Base-by-base conservation (phyloP, 441 rosid species). In the Populus hybrid region DNA sequence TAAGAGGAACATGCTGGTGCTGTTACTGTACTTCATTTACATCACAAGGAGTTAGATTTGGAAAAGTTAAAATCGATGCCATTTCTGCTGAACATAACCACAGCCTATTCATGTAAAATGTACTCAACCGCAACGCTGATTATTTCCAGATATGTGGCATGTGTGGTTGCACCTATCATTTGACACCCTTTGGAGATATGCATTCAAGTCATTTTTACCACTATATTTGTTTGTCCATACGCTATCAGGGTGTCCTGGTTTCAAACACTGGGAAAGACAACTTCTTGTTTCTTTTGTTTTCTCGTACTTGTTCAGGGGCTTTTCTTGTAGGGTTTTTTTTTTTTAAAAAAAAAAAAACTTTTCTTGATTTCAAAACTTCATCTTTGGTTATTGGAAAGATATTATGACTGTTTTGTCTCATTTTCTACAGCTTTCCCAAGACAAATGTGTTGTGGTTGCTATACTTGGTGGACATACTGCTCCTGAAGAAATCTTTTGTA, bases 391-490 rank as follows among this genome's bases (percentile, higher is more conserved):
- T 40, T 18, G 32, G 70, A 23, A 38, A 38, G 71, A 50, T 69
- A 12, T 21, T 36, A 40, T n/a, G 11, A 57, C 32, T 42, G 12
- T 18, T 72, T 30, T 63, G 75, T 73, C 77, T 50, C 64, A 70
- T 32, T 50, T 57, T 83, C 70, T 72, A 76, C 96, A 96, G 99
- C 82, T 94, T 92, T 61, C 90, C 99, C 19, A 90, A 83, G 83
- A 96, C 98, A 67, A 96, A 96, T 82, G 96, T 94, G 78, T 78
- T 96, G 19, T 96, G 99, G 98, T 81, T 94, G 89, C 76, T 89
- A 70, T 96, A 96, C 84, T 84, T 96, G 84, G 93, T 92, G 78
- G 98, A 91, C 78, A 89, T 88, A 75, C 74, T 96, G 76, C 95
- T 94, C 59, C 78, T 85, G 74, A 92, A 94, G 89, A 96, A 96